phyloP scores from a whole-genome alignment of 345 rosid genomes.

The Clausena lansium region DNA sequence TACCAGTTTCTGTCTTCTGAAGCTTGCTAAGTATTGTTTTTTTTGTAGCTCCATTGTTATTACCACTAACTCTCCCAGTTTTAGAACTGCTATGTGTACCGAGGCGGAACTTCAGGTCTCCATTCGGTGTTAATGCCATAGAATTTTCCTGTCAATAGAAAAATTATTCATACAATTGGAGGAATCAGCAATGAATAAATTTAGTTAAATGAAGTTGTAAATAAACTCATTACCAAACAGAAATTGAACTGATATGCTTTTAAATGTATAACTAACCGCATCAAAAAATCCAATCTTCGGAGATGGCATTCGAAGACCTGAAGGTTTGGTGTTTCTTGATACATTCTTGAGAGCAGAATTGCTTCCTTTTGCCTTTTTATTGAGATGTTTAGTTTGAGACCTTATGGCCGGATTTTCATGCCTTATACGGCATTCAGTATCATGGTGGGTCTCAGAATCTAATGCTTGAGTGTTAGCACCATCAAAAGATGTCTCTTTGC shows the following conservation, averaged over 20 bases:
- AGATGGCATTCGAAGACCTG: conserved; percentile 44
- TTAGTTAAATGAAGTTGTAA: neutral
- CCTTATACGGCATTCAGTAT: neutral
- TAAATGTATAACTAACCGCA: conserved; percentile 27
- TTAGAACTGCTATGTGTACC: conserved; percentile 16
- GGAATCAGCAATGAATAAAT: neutral
- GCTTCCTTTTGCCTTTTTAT: neutral
- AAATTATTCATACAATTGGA: neutral
- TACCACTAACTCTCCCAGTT: neutral
- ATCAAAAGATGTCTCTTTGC: conserved; percentile 7
- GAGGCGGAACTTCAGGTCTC: conserved; percentile 21
- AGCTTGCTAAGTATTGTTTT: conserved; percentile 19
- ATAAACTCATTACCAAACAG: neutral
- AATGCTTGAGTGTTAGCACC: conserved; percentile 16
- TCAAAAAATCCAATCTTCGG: conserved; percentile 54
- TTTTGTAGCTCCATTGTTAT: conserved; percentile 11
- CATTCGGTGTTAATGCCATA: conserved; percentile 10
- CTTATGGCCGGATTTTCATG: conserved; percentile 14
- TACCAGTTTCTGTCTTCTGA: conserved; percentile 10
- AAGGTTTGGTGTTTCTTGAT: conserved; percentile 23
- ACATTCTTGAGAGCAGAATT: neutral
- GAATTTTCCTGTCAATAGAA: conserved; percentile 23
- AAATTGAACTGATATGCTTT: neutral
- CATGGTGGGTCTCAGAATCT: neutral
- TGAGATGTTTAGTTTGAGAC: neutral